Percentiles rank a stretch among this genome's conserved stretches.
These are phyloP conservation scores for Vigna reflexopilosa DNA, from an alignment of 306 rosid species.

Conservation along the genomic window DNA sequence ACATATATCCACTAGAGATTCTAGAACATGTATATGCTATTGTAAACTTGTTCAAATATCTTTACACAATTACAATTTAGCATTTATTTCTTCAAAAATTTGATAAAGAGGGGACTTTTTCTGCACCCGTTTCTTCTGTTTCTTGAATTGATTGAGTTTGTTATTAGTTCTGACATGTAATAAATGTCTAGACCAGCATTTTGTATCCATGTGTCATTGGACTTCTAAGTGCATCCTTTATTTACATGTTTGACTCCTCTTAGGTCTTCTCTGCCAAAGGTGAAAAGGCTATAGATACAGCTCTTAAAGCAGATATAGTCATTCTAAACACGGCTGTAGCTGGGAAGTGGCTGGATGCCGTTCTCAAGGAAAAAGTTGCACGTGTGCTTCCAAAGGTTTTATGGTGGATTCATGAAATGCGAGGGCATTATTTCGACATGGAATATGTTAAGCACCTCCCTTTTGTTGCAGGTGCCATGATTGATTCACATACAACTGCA, in stretches of 20 bases:
- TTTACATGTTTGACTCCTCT: constrained; percentile 32
- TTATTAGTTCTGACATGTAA: not conserved
- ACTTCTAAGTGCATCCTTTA: constrained; percentile 36
- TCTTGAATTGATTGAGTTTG: constrained; percentile 14
- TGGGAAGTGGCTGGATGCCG: constrained; percentile 96
- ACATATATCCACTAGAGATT: constrained; percentile 5
- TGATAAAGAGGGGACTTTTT: not conserved
- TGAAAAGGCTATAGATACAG: constrained; percentile 73
- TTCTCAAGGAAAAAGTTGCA: constrained; percentile 79
- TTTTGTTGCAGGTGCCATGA: constrained; percentile 98
- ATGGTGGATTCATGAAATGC: constrained; percentile 99
- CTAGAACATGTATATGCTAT: constrained; percentile 14
- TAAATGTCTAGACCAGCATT: constrained; percentile 18
- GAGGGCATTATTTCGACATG: constrained; percentile 95
- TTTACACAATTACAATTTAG: not conserved
- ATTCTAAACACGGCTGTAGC: constrained; percentile 96
- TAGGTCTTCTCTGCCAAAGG: constrained; percentile 83
- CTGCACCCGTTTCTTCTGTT: not conserved
- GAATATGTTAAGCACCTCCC: constrained; percentile 99
- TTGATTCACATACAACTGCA: constrained; percentile 91
- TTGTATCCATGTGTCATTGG: constrained; percentile 22
- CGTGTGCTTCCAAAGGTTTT: constrained; percentile 89
- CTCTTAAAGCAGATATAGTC: constrained; percentile 86
- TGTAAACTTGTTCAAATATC: not conserved
- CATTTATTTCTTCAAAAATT: constrained; percentile 10